phyloP scores from a whole-genome alignment of 169 alveolate genomes.

The Cryptosporidium baileyi region DNA sequence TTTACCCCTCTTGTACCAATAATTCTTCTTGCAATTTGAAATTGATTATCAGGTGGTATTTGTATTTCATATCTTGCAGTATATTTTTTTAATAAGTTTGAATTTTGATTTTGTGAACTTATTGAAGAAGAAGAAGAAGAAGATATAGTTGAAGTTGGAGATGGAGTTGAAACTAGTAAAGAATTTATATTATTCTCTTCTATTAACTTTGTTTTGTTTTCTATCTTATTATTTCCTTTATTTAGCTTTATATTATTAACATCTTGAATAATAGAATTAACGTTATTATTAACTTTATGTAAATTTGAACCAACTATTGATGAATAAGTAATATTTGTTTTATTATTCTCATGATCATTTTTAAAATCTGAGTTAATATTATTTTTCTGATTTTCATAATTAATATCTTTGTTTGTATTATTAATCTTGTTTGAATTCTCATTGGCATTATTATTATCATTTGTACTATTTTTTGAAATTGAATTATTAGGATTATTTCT shows the following conservation, averaged over 20 bases:
- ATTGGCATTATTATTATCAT: not conserved
- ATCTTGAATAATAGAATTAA: conserved; percentile 2
- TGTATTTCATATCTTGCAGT: conserved; percentile 91
- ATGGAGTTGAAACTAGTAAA: conserved; percentile 4
- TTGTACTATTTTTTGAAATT: not conserved
- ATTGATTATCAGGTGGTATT: conserved; percentile 89
- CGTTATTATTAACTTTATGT: not conserved
- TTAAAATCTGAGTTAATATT: not conserved
- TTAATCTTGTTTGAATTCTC: not conserved
- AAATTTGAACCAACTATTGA: conserved; percentile 47
- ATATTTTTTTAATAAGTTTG: conserved; percentile 78
- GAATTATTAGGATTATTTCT: not conserved
- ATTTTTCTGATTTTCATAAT: not conserved
- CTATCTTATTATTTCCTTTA: conserved; percentile 7
- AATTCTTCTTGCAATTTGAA: conserved; percentile 90
- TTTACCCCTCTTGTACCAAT: conserved; percentile 91
- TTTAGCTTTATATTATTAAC: not conserved
- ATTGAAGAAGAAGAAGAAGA: not conserved
- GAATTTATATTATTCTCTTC: not conserved
- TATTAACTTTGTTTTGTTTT: not conserved
- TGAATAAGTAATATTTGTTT: conserved; percentile 13
- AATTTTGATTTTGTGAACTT: not conserved
- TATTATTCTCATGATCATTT: not conserved
- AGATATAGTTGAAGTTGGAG: conserved; percentile 21
- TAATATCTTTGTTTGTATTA: not conserved